These are phyloP conservation scores for Zygotorulaspora sp. DNA, from an alignment of 805 yeast genomes.

Conservation along the genomic window DNA sequence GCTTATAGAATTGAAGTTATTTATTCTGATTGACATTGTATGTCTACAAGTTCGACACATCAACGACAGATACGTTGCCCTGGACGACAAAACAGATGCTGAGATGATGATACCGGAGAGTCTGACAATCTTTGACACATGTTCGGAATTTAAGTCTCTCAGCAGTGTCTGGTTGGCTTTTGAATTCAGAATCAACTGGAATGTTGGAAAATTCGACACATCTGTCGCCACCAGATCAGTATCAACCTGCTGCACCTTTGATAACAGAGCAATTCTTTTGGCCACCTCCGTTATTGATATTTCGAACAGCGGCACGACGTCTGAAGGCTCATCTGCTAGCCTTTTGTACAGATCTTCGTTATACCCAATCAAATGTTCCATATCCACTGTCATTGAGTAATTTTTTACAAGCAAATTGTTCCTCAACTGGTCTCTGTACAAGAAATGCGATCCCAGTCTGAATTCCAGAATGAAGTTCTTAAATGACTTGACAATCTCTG, in stretches of 20 bases:
- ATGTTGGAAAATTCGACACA: slow-evolving; percentile 58
- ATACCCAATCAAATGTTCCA: slow-evolving; percentile 80
- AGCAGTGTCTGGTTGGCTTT: slow-evolving; percentile 68
- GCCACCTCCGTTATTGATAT: slow-evolving; percentile 82
- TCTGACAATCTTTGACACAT: slow-evolving; percentile 83
- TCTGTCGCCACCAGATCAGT: slow-evolving; percentile 28
- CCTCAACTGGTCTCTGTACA: slow-evolving; percentile 86
- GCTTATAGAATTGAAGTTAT: slow-evolving; percentile 34
- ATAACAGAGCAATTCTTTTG: slow-evolving; percentile 51
- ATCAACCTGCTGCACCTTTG: slow-evolving; percentile 13
- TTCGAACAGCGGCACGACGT: slow-evolving; percentile 82
- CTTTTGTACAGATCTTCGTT: slow-evolving; percentile 86
- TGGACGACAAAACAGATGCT: slow-evolving; percentile 80
- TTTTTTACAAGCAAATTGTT: slow-evolving; percentile 77
- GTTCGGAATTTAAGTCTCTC: slow-evolving; percentile 79
- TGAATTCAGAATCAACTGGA: slow-evolving; percentile 75
- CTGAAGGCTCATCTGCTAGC: slow-evolving; percentile 80
- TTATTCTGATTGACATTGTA: slow-evolving; percentile 52
- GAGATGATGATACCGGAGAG: slow-evolving; percentile 91
- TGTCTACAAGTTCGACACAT: slow-evolving; percentile 88
- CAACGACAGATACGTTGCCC: slow-evolving; percentile 77
- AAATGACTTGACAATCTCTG: slow-evolving; percentile 72
- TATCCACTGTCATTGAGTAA: slow-evolving; percentile 66
- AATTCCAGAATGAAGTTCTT: slow-evolving; percentile 79
- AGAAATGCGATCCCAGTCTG: slow-evolving; percentile 73